phyloP scores from a whole-genome alignment of 345 rosid genomes.

The Eucalyptus albens region DNA sequence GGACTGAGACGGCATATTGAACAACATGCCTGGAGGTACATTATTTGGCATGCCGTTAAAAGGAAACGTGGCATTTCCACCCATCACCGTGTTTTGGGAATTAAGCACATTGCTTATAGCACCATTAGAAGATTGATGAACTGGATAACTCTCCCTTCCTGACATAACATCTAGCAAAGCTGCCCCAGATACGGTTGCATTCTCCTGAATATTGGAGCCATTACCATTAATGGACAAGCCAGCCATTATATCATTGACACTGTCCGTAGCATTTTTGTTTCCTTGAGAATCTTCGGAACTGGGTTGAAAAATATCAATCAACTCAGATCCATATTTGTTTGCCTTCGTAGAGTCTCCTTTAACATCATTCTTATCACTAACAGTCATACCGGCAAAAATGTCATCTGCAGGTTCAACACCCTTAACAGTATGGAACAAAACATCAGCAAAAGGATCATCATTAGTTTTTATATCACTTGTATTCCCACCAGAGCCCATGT shows the following conservation, averaged over 20 bases:
- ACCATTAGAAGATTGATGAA: slow-evolving; percentile 29
- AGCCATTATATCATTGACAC: slow-evolving; percentile 54
- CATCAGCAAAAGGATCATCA: slow-evolving; percentile 84
- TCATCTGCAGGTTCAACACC: slow-evolving; percentile 33
- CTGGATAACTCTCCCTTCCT: slow-evolving; percentile 17
- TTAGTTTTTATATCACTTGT: slow-evolving; percentile 26
- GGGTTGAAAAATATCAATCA: slow-evolving; percentile 60
- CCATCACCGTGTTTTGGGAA: not conserved
- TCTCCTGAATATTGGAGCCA: slow-evolving; percentile 16
- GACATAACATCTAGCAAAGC: slow-evolving; percentile 25
- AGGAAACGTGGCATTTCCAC: slow-evolving; percentile 11
- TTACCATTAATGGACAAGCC: slow-evolving; percentile 50
- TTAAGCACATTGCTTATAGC: slow-evolving; percentile 13
- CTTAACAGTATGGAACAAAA: slow-evolving; percentile 55
- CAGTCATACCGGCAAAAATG: slow-evolving; percentile 75
- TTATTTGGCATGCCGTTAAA: slow-evolving; percentile 25
- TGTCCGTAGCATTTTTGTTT: slow-evolving; percentile 15
- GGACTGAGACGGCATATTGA: slow-evolving; percentile 41
- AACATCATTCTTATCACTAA: slow-evolving; percentile 33
- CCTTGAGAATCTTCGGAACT: slow-evolving; percentile 19
- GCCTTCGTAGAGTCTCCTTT: slow-evolving; percentile 14
- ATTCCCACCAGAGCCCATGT: slow-evolving; percentile 16
- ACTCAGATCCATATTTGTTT: slow-evolving; percentile 23
- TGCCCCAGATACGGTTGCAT: slow-evolving; percentile 6
- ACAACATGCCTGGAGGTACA: slow-evolving; percentile 50